These are phyloP conservation scores for Carex sylvatica DNA, from an alignment of 202 grass and related monocot species.

Conservation along the genomic window DNA sequence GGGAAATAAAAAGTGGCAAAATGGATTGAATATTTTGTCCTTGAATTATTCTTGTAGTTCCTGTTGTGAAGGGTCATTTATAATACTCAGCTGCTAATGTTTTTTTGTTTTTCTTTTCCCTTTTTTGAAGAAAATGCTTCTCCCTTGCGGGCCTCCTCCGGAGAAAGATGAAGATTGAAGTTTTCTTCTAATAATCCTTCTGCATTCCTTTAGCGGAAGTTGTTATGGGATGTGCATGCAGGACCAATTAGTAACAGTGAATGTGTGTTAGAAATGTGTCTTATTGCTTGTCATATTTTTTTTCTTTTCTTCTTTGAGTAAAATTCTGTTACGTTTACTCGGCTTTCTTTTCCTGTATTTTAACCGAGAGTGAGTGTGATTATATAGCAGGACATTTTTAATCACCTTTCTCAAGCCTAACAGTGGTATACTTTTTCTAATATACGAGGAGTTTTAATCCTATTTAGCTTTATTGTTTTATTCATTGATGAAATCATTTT, in stretches of 20 bases:
- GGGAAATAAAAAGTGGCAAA: not conserved
- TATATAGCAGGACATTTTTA: not conserved
- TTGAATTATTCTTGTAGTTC: not conserved
- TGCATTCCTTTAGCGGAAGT: not conserved
- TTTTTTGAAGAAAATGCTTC: constrained; percentile 77
- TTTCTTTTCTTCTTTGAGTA: not conserved
- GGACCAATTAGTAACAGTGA: not conserved
- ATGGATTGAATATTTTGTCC: not conserved
- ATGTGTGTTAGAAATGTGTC: not conserved
- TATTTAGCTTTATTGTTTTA: not conserved
- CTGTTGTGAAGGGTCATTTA: no score
- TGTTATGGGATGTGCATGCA: not conserved
- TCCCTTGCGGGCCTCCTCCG: constrained; percentile 62
- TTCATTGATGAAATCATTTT: not conserved
- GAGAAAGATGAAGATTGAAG: constrained; percentile 79
- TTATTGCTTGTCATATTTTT: not conserved
- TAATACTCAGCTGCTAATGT: not conserved
- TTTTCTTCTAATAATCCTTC: not conserved
- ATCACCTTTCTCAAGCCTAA: not conserved
- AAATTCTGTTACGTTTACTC: not conserved
- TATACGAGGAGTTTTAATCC: not conserved
- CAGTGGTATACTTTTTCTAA: not conserved
- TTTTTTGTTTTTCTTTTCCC: constrained; percentile 9
- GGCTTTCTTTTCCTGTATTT: not conserved
- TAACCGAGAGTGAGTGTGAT: not conserved